Base-by-base conservation (phyloP, 2,329 filamentous ascomycete species). In the Botrytis cinerea region DNA sequence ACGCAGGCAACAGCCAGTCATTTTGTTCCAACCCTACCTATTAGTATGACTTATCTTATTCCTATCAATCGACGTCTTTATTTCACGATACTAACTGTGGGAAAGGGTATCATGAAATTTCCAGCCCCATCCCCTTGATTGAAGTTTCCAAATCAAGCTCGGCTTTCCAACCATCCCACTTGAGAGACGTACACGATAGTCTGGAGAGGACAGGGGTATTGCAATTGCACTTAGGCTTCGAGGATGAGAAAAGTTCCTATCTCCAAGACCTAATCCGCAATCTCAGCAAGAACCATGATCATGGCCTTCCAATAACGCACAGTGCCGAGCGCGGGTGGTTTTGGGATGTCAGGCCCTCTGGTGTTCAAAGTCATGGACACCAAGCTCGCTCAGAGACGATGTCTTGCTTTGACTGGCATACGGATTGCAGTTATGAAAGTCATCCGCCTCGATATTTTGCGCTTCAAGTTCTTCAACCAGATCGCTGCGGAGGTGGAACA, bases 401-500 rank as follows among this genome's bases (percentile, higher is more conserved):
- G 68, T 54, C 78, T n/a, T 75, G 76, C 16, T 81, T 81, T 67
- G 79, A 79, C n/a, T 81, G 79, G 79, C 79, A 81, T 70, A 80
- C 79, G 6, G 79, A 80, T 70, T 80, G 79, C 60, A 79, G 76
- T 2, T 81, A 80, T 54, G 79, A 78, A 43, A 57, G 60, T 22
- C 45, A 51, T 18, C 79, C 79, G 28, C 79, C 79, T 14, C 76
- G 77, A 22, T 79, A 76, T 64, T 80, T 81, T 67, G 79, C 78
- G 4, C 75, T 81, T 2, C 78, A 81, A 35, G 76, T 81, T 20
- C 66, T 81, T 22, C 78, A 78, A 14, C 64, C 75, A 2, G 79
- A 80, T 54, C 70, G 51, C n/a, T 60, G 25, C 38, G 67, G 67
- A 5, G 67, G 67, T 12, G 79, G 79, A 0, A 75, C 78, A 16